Evolutionary conservation across 2,329 filamentous ascomycete genomes (phyloP).

Genomic region (Monilinia laxa): DNA sequence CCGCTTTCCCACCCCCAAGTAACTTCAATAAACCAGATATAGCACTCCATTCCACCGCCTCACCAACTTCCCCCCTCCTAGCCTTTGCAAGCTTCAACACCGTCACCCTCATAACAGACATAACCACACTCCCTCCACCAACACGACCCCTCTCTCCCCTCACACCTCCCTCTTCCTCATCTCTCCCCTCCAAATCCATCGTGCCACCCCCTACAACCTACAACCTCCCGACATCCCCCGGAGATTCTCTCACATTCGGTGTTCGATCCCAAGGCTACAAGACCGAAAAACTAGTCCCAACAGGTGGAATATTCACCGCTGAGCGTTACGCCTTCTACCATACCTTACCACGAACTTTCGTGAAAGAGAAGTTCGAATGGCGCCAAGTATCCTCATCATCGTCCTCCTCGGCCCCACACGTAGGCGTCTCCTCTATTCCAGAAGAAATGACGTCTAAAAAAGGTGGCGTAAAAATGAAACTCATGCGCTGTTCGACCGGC

Average conservation of each 20-base stretch:
- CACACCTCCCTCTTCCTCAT: conserved; percentile 21
- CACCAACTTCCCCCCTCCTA: conserved; percentile 30
- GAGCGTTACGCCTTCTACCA: conserved; percentile 34
- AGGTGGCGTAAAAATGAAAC: conserved; percentile 31
- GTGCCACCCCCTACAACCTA: conserved; percentile 18
- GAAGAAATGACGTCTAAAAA: conserved; percentile 27
- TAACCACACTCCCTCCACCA: conserved; percentile 33
- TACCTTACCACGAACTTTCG: conserved; percentile 28
- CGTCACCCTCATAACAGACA: conserved; percentile 32
- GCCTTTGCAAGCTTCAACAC: conserved; percentile 35
- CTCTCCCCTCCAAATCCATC: conserved; percentile 11
- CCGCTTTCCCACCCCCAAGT: background rate
- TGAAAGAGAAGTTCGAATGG: conserved; percentile 36
- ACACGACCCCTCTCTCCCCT: conserved; percentile 19
- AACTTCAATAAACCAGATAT: conserved; percentile 30
- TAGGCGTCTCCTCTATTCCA: background rate
- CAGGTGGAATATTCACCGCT: conserved; percentile 31
- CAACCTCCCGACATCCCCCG: conserved; percentile 19
- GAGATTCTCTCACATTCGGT: conserved; percentile 21
- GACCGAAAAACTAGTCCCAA: conserved; percentile 29
- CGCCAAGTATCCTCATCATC: conserved; percentile 23
- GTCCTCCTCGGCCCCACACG: background rate
- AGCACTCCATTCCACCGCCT: conserved; percentile 33
- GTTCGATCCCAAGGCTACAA: conserved; percentile 25
- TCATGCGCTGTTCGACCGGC: conserved; percentile 32